These are phyloP conservation scores for Beauveria varroae DNA, from an alignment of 2,329 filamentous ascomycete species.

Conservation along the genomic window DNA sequence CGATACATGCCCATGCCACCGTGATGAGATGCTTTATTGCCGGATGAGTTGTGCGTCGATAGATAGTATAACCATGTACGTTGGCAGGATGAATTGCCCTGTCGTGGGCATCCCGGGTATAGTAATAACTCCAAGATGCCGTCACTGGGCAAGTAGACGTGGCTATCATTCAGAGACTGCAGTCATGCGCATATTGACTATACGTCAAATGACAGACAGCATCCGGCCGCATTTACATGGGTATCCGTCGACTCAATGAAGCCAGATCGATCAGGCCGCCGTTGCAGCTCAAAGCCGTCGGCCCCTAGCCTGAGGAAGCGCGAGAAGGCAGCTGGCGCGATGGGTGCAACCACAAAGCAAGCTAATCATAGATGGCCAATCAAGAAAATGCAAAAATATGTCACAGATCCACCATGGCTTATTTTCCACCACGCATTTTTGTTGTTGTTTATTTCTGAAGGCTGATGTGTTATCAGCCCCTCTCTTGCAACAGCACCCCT, in stretches of 20 bases:
- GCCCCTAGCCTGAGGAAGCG: neutral
- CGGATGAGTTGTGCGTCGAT: no score
- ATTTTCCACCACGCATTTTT: conserved; percentile 2
- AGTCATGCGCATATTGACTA: no score
- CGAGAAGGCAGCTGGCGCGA: neutral
- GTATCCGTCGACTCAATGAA: neutral
- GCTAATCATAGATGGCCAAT: neutral
- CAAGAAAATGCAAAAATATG: conserved; percentile 10
- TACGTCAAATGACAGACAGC: no score
- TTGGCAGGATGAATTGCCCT: no score
- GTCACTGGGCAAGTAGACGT: no score
- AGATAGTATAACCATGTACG: no score
- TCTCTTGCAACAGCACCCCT: neutral
- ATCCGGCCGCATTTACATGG: neutral
- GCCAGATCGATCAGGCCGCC: neutral
- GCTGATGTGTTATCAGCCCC: conserved; percentile 3
- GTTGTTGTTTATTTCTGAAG: conserved; percentile 10
- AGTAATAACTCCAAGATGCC: no score
- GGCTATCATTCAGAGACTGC: no score
- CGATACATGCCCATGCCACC: no score
- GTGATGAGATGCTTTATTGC: no score
- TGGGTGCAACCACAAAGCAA: neutral
- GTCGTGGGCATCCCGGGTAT: no score
- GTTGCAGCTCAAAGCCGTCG: neutral
- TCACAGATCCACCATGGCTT: neutral